These are phyloP conservation scores for Phytophthora tubulina DNA, from an alignment of 352 stramenopile species.

Conservation along the genomic window DNA sequence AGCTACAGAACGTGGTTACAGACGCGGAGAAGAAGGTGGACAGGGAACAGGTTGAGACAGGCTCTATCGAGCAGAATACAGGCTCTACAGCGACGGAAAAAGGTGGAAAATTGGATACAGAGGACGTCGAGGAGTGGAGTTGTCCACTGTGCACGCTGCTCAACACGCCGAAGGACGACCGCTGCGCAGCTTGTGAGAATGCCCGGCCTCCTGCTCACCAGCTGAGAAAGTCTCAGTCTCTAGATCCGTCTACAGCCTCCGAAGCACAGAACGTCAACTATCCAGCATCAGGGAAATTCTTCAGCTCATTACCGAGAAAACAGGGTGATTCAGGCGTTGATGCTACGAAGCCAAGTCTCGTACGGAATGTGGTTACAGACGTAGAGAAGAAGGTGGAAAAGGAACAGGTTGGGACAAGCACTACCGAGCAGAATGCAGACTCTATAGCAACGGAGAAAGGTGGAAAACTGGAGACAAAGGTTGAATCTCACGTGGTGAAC, in stretches of 20 bases:
- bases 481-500: not conserved
- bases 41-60: conserved; percentile 19
- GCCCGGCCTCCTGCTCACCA: conserved; percentile 29
- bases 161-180: conserved; percentile 55
- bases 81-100: conserved; percentile 6
- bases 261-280: conserved; percentile 23
- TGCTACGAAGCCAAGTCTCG: conserved; percentile 36
- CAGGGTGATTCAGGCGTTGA: not conserved
- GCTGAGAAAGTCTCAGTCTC: conserved; percentile 3
- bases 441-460: conserved; percentile 2
- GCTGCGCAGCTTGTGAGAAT: conserved; percentile 68
- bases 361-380: not conserved
- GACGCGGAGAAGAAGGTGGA: conserved; percentile 13
- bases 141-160: conserved; percentile 77
- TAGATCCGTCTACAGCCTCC: conserved; percentile 13
- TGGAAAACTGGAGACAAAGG: not conserved
- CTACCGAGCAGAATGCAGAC: not conserved
- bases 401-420: conserved; percentile 15
- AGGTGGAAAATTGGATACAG: not conserved
- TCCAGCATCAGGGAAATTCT: conserved; percentile 46
- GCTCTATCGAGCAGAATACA: not conserved
- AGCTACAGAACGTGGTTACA: not conserved
- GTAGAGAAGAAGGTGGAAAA: conserved; percentile 17
- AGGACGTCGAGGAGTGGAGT: conserved; percentile 56
- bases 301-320: conserved; percentile 35